These are phyloP conservation scores for Suillus alpinus DNA, from an alignment of 768 basidiomycete species.

Conservation along the genomic window DNA sequence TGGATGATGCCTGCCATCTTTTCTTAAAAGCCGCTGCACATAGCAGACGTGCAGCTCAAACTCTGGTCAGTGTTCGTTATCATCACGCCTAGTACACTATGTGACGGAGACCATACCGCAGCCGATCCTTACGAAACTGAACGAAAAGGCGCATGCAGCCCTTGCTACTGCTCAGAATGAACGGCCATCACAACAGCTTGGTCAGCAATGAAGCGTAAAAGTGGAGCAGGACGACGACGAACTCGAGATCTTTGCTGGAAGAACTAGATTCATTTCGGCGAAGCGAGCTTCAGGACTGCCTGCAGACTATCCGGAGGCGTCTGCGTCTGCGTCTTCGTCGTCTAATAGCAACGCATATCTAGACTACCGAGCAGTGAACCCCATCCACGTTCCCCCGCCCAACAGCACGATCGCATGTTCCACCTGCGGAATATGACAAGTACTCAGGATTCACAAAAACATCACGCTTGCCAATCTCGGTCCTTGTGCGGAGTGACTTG, in stretches of 20 bases:
- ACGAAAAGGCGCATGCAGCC: constrained; percentile 62
- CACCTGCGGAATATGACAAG: no score
- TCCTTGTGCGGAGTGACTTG: no score
- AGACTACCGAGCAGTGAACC: neutral
- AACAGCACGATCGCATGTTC: no score
- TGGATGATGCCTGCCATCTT: constrained; percentile 65
- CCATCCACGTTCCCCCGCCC: no score
- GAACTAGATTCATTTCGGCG: constrained; percentile 57
- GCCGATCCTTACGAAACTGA: constrained; percentile 59
- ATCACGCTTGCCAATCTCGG: no score
- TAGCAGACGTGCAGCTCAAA: constrained; percentile 63
- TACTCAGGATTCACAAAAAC: no score
- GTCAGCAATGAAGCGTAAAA: constrained; percentile 51
- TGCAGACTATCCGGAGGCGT: neutral
- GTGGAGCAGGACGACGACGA: constrained; percentile 58
- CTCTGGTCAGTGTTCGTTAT: constrained; percentile 44
- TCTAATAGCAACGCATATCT: neutral
- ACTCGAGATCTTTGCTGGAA: constrained; percentile 66
- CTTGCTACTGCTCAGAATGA: constrained; percentile 42
- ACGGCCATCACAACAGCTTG: constrained; percentile 24
- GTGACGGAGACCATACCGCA: constrained; percentile 19
- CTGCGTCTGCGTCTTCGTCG: no score
- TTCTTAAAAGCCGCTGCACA: constrained; percentile 59
- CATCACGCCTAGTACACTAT: constrained; percentile 1
- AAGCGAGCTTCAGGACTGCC: constrained; percentile 31